Percentiles rank a stretch among this genome's conserved stretches.
phyloP scores from a whole-genome alignment of 441 rosid species.

The Eutrema salsugineum region DNA sequence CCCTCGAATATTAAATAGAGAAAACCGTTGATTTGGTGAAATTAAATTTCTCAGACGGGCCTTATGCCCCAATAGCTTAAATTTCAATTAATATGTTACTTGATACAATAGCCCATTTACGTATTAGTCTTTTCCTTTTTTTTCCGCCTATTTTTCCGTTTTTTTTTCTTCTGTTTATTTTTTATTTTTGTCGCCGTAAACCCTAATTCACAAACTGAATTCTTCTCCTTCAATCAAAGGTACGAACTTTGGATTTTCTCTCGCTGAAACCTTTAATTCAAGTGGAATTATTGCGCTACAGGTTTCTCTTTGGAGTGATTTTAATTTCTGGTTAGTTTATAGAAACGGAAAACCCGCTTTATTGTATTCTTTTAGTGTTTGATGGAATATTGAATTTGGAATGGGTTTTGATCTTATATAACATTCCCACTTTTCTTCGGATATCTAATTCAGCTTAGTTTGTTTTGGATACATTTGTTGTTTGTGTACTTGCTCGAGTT shows the following conservation, averaged over 20 bases:
- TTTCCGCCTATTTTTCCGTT: neutral
- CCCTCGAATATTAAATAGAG: too few relatives aligned
- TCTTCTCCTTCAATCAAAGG: conserved; percentile 19
- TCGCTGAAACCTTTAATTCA: neutral
- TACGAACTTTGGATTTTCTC: neutral
- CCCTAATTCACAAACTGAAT: conserved; percentile 16
- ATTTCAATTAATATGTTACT: too few relatives aligned
- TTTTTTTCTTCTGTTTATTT: neutral
- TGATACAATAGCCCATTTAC: neutral
- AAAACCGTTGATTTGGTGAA: too few relatives aligned
- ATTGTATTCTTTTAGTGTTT: neutral
- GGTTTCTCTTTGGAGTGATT: neutral
- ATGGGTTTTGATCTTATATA: neutral
- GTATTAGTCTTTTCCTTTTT: neutral
- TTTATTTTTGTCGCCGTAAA: neutral
- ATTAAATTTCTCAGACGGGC: too few relatives aligned
- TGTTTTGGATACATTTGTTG: neutral
- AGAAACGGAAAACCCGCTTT: neutral
- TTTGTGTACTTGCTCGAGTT: neutral
- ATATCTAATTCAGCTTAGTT: neutral
- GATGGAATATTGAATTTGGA: neutral
- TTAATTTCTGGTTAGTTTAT: neutral
- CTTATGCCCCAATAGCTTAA: too few relatives aligned
- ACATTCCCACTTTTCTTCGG: too few relatives aligned
- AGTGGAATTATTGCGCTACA: neutral